Conservation (phyloP, 202 grass and related monocot species). For the Digitaria exilis region DNA sequence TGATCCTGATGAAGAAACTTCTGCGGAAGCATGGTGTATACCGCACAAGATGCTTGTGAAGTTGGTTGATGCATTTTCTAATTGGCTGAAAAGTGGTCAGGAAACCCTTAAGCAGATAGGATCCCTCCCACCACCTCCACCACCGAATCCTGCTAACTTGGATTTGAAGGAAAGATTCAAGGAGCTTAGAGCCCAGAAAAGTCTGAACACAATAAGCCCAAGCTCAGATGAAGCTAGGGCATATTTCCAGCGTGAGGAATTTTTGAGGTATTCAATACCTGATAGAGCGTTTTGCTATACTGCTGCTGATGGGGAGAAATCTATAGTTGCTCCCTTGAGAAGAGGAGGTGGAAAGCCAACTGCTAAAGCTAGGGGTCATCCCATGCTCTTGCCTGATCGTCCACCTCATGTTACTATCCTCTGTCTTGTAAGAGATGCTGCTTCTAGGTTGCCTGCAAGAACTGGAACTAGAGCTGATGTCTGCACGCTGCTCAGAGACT, state of each 20-base stretch:
- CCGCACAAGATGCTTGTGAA: conserved; percentile 99
- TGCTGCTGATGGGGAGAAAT: conserved; percentile 95
- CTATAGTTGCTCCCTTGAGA: conserved; percentile 93
- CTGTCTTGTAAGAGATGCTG: conserved; percentile 96
- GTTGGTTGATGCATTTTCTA: conserved; percentile 98
- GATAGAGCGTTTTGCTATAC: conserved; percentile 98
- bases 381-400: conserved; percentile 93
- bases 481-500: conserved; percentile 92
- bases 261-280: conserved; percentile 95
- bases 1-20: conserved; percentile 87
- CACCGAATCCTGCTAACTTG: conserved; percentile 79
- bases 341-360: conserved; percentile 97
- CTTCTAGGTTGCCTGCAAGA: conserved; percentile 84
- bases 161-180: conserved; percentile 98
- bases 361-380: conserved; percentile 96
- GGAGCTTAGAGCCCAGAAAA: conserved; percentile 96
- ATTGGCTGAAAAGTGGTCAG: conserved; percentile 99
- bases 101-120: conserved; percentile 99
- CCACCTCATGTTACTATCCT: conserved; percentile 98
- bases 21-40: conserved; percentile 93
- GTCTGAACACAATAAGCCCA: conserved; percentile 87
- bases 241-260: conserved; percentile 92
- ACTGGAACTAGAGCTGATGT: conserved; percentile 99
- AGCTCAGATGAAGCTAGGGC: conserved; percentile 82
- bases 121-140: conserved; percentile 82